These are phyloP conservation scores for Spiraea crenata DNA, from an alignment of 331 rosid species.

Conservation along the genomic window DNA sequence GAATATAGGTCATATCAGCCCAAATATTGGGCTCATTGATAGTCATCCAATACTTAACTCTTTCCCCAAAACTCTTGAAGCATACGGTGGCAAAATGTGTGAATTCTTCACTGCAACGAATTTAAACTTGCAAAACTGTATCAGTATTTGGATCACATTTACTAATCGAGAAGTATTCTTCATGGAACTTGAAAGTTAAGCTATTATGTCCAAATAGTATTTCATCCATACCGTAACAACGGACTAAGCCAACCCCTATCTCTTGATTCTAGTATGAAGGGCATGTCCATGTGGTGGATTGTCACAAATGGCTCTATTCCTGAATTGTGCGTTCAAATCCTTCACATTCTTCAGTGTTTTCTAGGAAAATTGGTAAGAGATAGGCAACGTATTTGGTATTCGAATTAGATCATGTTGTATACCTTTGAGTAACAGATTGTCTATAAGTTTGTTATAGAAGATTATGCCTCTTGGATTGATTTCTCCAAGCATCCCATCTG, in stretches of 20 bases:
- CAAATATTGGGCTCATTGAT: conserved; percentile 53
- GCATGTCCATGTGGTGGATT: conserved; percentile 56
- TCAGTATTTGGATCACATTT: no score
- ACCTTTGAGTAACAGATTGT: conserved; percentile 47
- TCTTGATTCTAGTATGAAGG: conserved; percentile 46
- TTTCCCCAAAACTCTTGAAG: conserved; percentile 60
- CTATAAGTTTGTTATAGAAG: conserved; percentile 48
- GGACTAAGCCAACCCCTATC: conserved; percentile 67
- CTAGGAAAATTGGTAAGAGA: no score
- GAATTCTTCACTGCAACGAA: conserved; percentile 54
- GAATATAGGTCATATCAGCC: conserved; percentile 32
- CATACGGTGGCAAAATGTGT: conserved; percentile 56
- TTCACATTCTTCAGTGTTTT: no score
- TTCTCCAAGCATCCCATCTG: conserved; percentile 2
- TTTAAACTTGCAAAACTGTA: background rate
- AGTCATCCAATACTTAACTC: conserved; percentile 69
- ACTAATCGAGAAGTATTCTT: no score
- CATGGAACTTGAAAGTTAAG: no score
- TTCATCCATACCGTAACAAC: conserved; percentile 37
- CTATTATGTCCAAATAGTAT: no score
- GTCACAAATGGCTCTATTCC: conserved; percentile 76
- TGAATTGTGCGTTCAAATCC: conserved; percentile 19
- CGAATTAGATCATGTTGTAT: background rate
- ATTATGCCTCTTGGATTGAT: conserved; percentile 24
- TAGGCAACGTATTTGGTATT: background rate